phyloP scores from a whole-genome alignment of 1,139 yeast species.

The Geotrichum restrictum region DNA sequence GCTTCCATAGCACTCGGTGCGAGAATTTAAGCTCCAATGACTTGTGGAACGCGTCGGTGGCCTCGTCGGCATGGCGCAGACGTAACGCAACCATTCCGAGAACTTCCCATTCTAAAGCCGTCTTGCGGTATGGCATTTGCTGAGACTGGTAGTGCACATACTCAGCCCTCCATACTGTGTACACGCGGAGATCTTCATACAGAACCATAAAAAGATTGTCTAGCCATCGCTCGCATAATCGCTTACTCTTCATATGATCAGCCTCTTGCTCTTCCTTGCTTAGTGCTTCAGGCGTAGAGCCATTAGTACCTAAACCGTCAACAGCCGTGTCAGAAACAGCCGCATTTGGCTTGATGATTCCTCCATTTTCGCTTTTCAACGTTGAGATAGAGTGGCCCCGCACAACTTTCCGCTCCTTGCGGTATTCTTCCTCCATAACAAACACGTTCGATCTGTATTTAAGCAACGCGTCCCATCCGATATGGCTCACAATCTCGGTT shows the following conservation, averaged over 20 bases:
- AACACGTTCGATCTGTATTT: slow-evolving; percentile 77
- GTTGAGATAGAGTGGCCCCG: slow-evolving; percentile 23
- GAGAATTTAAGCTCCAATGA: slow-evolving; percentile 76
- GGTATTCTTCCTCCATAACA: slow-evolving; percentile 91
- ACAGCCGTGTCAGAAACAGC: slow-evolving; percentile 16
- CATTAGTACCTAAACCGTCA: slow-evolving; percentile 11
- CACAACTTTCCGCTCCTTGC: slow-evolving; percentile 35
- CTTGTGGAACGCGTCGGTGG: slow-evolving; percentile 72
- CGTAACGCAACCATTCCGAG: slow-evolving; percentile 79
- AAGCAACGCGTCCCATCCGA: slow-evolving; percentile 90
- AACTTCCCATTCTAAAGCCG: slow-evolving; percentile 91
- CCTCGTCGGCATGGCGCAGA: slow-evolving; percentile 74
- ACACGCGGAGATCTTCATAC: slow-evolving; percentile 83
- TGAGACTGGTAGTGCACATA: slow-evolving; percentile 72
- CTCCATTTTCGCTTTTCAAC: slow-evolving; percentile 19
- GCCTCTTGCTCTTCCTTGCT: slow-evolving; percentile 2
- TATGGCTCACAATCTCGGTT: slow-evolving; percentile 60
- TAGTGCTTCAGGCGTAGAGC: not conserved
- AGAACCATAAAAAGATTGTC: slow-evolving; percentile 82
- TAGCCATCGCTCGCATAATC: slow-evolving; percentile 92
- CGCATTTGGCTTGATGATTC: slow-evolving; percentile 22
- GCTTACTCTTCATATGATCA: slow-evolving; percentile 52
- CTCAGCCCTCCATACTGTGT: slow-evolving; percentile 91
- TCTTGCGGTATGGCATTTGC: slow-evolving; percentile 68
- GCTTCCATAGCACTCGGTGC: slow-evolving; percentile 71